Evolutionary conservation across 2,329 filamentous ascomycete genomes (phyloP).

Genomic region (Grosmannia penicillata): DNA sequence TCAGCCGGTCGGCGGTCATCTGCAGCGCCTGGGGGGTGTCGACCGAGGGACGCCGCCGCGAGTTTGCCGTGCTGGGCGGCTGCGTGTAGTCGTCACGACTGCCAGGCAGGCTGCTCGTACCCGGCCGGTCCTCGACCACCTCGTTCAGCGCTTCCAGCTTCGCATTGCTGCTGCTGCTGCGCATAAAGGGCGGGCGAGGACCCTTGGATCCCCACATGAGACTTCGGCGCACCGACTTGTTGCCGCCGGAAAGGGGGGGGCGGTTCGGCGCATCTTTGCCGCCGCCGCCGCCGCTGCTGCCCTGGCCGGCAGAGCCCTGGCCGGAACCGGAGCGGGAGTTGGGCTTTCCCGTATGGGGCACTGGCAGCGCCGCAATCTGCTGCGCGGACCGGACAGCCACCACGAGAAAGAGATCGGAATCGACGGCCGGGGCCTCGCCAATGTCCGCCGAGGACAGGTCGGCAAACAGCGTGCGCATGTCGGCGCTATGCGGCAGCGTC

Average conservation of each 20-base stretch:
- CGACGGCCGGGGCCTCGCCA: conserved; percentile 44
- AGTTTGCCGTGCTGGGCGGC: conserved; percentile 43
- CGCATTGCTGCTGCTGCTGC: conserved; percentile 21
- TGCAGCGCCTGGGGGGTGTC: conserved; percentile 5
- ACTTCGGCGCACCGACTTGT: conserved; percentile 43
- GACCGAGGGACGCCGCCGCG: conserved; percentile 15
- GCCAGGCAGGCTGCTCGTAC: conserved; percentile 18
- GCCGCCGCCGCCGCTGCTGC: conserved; percentile 6
- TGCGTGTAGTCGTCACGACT: conserved; percentile 30
- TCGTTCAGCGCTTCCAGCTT: conserved; percentile 46
- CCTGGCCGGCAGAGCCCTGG: conserved; percentile 20
- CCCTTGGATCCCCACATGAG: conserved; percentile 55
- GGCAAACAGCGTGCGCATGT: conserved; percentile 74
- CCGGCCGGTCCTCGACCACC: conserved; percentile 26
- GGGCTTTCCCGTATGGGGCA: conserved; percentile 23
- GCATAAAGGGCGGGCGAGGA: conserved; percentile 37
- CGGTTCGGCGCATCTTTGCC: conserved; percentile 29
- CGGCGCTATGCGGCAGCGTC: conserved; percentile 46
- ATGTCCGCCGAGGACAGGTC: conserved; percentile 69
- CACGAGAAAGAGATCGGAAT: conserved; percentile 67
- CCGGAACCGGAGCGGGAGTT: conserved; percentile 25
- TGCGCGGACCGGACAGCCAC: conserved; percentile 58
- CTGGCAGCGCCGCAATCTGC: conserved; percentile 22
- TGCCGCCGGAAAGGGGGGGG: conserved; percentile 31
- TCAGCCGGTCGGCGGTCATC: conserved; percentile 47